These are phyloP conservation scores for Globisporangium perplexum DNA, from an alignment of 352 stramenopile genomes.

Conservation along the genomic window DNA sequence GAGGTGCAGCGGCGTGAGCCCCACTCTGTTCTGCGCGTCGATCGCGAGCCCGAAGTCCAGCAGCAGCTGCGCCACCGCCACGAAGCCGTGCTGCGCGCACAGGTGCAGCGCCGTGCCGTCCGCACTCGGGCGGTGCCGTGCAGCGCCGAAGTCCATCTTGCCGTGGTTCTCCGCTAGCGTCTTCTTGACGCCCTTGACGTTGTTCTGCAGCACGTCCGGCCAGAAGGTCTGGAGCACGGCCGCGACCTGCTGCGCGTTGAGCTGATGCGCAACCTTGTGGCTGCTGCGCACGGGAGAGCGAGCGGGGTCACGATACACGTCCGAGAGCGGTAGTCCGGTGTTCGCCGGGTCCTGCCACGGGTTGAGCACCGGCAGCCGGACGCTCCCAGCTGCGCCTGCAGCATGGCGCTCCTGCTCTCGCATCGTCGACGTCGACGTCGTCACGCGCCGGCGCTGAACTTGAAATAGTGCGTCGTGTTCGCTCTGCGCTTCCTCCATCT, in stretches of 20 bases:
- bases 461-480: too few species aligned
- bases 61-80: slow-evolving; percentile 32
- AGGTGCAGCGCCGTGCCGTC: slow-evolving; percentile 46
- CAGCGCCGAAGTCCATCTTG: slow-evolving; percentile 34
- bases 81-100: slow-evolving; percentile 48
- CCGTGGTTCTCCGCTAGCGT: slow-evolving; percentile 27
- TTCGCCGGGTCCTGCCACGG: neutral
- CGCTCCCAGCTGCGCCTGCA: too few species aligned
- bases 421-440: neutral
- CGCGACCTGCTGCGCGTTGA: slow-evolving; percentile 35
- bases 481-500: too few species aligned
- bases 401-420: neutral
- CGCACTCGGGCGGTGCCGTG: slow-evolving; percentile 28
- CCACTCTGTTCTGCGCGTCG: slow-evolving; percentile 45
- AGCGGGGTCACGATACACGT: neutral
- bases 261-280: slow-evolving; percentile 8
- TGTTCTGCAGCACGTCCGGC: slow-evolving; percentile 40
- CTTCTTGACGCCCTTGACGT: slow-evolving; percentile 37
- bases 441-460: too few species aligned
- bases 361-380: neutral
- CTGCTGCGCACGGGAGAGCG: neutral
- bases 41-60: slow-evolving; percentile 31
- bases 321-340: neutral
- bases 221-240: slow-evolving; percentile 50
- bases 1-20: slow-evolving; percentile 46